phyloP scores from a whole-genome alignment of 306 rosid species.

The Cucurbita moschata region DNA sequence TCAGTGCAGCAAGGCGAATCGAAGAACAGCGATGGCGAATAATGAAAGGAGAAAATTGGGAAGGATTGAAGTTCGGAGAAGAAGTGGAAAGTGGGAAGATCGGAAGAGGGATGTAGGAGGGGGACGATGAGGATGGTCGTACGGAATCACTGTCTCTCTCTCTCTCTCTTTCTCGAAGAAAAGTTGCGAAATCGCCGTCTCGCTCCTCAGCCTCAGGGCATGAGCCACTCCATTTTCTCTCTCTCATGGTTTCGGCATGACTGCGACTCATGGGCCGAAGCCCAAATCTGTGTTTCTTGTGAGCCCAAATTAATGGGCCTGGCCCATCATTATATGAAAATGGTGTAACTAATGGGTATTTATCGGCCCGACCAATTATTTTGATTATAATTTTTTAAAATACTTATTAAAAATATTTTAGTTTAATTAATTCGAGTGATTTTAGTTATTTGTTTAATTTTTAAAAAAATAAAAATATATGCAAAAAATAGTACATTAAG shows the following conservation, averaged over 20 bases:
- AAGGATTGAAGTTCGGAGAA: neutral
- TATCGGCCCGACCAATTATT: too few species aligned
- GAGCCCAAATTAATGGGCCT: neutral
- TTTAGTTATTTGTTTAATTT: too few species aligned
- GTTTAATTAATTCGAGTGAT: too few species aligned
- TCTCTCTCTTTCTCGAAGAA: neutral
- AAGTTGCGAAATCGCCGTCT: slow-evolving; percentile 5
- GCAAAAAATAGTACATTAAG: too few species aligned
- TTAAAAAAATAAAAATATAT: too few species aligned
- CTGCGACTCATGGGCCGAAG: neutral
- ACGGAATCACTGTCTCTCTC: neutral
- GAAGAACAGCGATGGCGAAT: neutral
- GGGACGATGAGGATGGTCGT: neutral
- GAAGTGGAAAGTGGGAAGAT: neutral
- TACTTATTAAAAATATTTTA: too few species aligned
- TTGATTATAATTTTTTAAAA: too few species aligned
- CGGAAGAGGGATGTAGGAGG: neutral
- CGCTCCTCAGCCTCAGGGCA: neutral
- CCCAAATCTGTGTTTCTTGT: neutral
- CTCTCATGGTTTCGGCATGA: neutral
- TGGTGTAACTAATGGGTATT: too few species aligned
- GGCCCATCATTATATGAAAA: neutral
- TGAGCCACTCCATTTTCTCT: neutral
- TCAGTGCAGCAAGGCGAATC: neutral
- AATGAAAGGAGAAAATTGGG: neutral